Evolutionary conservation across 441 rosid species (phyloP), one percentile per base, ranked within the genome.

Genomic region (Euphorbia celastroides): DNA sequence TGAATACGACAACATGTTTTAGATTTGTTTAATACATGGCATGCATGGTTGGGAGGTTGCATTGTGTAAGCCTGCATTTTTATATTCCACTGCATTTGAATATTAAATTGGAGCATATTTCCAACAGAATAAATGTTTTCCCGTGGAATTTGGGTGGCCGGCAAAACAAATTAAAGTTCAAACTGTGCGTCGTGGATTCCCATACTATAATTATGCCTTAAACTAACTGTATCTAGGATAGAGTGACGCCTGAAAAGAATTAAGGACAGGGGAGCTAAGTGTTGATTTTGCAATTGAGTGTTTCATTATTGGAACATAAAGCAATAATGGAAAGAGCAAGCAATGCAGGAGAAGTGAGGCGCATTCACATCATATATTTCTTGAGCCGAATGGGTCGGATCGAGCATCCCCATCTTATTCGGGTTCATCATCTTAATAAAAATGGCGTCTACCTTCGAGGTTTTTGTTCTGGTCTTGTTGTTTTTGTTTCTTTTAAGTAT

Each of bases 391-490:
- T 70, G 7, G 88, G 89, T 7, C 78, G 70, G 8, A 68, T 78
- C 8, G 92, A 88, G 36, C 94, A 88, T 54, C 97, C 92, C 54
- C 91, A 90, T 77, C 94, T 86, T 72, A 69, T 88, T 61, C 83
- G 87, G 13, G 80, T 78, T 68, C 83, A 77, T 73, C 94, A 81
- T 73, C 74, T 71, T 60, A 65, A 74, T 42, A 76, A 71, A 1
- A 81, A 68, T 27, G 89, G 90, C 19, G 87, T 90, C 57, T 75
- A 76, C 72, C 85, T 90, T 3, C 76, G 87, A 78, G 93, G 93
- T 87, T 27, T n/a, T n/a, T n/a, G n/a, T n/a, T n/a, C n/a, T n/a
- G n/a, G n/a, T n/a, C 16, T 44, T 44, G 4, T 13, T 12, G 13
- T 7, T 1, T 44, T 3, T 44, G 5, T 44, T 44, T 10, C 17